Percentiles rank a stretch among this genome's conserved stretches.
These are phyloP conservation scores for Sporothrix luriei DNA, from an alignment of 2,329 filamentous ascomycete genomes.

Conservation along the genomic window DNA sequence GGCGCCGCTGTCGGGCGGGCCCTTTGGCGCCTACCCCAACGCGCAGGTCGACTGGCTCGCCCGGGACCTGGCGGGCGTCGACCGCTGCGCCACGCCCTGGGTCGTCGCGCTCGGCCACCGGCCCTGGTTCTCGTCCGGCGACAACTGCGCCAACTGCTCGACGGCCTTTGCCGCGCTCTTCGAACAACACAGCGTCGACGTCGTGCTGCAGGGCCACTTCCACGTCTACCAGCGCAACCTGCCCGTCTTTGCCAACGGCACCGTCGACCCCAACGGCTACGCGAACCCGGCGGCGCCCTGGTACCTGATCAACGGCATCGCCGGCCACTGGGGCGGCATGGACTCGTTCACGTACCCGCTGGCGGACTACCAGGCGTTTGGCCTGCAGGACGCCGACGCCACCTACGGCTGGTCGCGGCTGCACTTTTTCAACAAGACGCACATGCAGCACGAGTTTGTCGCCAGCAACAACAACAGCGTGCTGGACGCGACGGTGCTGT, in stretches of 20 bases:
- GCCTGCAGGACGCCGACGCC: slow-evolving; percentile 40
- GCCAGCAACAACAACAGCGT: slow-evolving; percentile 41
- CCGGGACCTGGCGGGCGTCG: slow-evolving; percentile 49
- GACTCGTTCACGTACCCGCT: slow-evolving; percentile 32
- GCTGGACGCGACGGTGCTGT: slow-evolving; percentile 42
- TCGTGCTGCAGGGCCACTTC: slow-evolving; percentile 35
- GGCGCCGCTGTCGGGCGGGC: slow-evolving; percentile 5
- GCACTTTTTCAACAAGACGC: slow-evolving; percentile 47
- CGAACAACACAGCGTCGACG: slow-evolving; percentile 34
- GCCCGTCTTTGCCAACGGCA: slow-evolving; percentile 32
- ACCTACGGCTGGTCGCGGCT: slow-evolving; percentile 46
- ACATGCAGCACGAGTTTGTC: slow-evolving; percentile 46
- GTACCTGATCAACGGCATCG: slow-evolving; percentile 41
- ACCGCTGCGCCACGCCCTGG: slow-evolving; percentile 54
- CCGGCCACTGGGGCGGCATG: slow-evolving; percentile 39
- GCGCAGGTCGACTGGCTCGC: slow-evolving; percentile 45
- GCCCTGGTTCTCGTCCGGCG: slow-evolving; percentile 48
- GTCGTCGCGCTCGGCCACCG: slow-evolving; percentile 53
- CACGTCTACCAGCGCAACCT: slow-evolving; percentile 39
- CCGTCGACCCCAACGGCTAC: slow-evolving; percentile 37
- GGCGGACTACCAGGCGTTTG: slow-evolving; percentile 38
- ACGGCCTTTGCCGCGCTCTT: slow-evolving; percentile 32
- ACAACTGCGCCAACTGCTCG: slow-evolving; percentile 28
- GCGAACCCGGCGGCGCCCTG: slow-evolving; percentile 34
- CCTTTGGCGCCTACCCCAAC: slow-evolving; percentile 25